Conservation (phyloP, 495 filamentous ascomycete genomes). For the Penicillium pulvis region DNA sequence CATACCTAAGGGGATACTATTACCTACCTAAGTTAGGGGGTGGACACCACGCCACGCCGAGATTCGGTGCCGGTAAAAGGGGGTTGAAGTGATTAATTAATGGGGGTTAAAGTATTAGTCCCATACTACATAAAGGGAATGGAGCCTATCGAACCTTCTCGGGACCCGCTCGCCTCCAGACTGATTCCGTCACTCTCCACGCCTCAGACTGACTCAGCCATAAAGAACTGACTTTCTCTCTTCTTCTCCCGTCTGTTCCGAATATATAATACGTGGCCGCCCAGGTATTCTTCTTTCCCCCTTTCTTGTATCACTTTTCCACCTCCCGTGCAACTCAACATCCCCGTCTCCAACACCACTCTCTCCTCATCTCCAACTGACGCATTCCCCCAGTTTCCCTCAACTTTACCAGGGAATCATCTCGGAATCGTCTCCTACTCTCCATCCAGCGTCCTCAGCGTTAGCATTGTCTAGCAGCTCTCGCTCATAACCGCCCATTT, state of each 20-base stretch:
- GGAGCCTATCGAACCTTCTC: constrained; percentile 25
- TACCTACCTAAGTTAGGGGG: not conserved
- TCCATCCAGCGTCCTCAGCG: constrained; percentile 2
- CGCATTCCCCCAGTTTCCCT: not conserved
- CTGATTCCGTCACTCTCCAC: constrained; percentile 31
- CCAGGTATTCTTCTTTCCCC: constrained; percentile 6
- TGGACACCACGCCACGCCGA: not conserved
- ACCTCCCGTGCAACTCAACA: not conserved
- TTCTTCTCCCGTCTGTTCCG: constrained; percentile 31
- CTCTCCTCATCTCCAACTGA: not conserved
- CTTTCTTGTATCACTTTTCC: constrained; percentile 27
- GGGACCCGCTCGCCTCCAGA: constrained; percentile 25
- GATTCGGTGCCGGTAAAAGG: not conserved
- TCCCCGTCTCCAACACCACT: not conserved
- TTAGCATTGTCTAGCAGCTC: constrained; percentile 36
- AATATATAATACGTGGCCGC: constrained; percentile 26
- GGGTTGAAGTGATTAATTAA: not conserved
- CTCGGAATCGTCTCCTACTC: not conserved
- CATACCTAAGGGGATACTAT: not conserved
- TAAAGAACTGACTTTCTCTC: constrained; percentile 24
- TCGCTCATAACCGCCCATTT: constrained; percentile 31
- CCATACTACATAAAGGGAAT: not conserved
- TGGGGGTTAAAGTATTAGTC: not conserved
- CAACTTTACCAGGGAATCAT: not conserved
- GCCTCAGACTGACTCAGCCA: constrained; percentile 30